Conservation (phyloP, 768 basidiomycete species). For the Phaffia australis region DNA sequence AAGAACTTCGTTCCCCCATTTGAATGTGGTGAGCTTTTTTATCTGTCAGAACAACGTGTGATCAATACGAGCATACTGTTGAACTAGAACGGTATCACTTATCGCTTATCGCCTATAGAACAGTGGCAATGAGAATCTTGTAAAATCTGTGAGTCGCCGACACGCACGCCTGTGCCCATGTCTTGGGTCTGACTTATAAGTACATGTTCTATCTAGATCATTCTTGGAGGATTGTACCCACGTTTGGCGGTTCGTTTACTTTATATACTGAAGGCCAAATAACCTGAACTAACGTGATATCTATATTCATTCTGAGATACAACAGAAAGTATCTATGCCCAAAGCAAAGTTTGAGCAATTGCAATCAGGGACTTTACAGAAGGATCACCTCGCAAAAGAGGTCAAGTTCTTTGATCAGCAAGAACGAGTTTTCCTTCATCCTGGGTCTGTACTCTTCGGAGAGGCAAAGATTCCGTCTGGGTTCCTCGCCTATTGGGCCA, state of each 20-base stretch:
- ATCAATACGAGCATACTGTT: too few species aligned
- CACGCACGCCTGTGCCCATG: not conserved
- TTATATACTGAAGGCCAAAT: not conserved
- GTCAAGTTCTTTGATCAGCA: slow-evolving; percentile 66
- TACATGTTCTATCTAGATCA: slow-evolving; percentile 39
- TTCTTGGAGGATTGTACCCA: slow-evolving; percentile 80
- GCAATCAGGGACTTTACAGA: slow-evolving; percentile 68
- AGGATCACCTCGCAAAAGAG: slow-evolving; percentile 73
- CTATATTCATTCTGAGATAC: not conserved
- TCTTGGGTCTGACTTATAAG: not conserved
- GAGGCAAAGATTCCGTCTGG: slow-evolving; percentile 62
- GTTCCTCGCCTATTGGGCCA: slow-evolving; percentile 73
- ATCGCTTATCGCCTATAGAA: slow-evolving; percentile 37
- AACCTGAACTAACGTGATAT: not conserved
- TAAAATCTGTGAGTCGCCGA: slow-evolving; percentile 46
- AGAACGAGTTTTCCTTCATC: slow-evolving; percentile 38
- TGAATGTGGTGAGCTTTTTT: slow-evolving; percentile 3
- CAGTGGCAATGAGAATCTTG: slow-evolving; percentile 55
- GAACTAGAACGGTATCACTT: too few species aligned
- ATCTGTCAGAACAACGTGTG: too few species aligned
- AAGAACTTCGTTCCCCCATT: not conserved
- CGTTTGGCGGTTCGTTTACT: slow-evolving; percentile 46
- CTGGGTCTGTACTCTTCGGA: slow-evolving; percentile 59
- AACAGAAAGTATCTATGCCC: slow-evolving; percentile 55
- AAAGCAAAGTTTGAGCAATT: slow-evolving; percentile 71